A percentile compares a stretch with the other conserved stretches of the same genome.
phyloP scores from a whole-genome alignment of 2,329 filamentous ascomycete genomes.

The Penicillium frequentans region DNA sequence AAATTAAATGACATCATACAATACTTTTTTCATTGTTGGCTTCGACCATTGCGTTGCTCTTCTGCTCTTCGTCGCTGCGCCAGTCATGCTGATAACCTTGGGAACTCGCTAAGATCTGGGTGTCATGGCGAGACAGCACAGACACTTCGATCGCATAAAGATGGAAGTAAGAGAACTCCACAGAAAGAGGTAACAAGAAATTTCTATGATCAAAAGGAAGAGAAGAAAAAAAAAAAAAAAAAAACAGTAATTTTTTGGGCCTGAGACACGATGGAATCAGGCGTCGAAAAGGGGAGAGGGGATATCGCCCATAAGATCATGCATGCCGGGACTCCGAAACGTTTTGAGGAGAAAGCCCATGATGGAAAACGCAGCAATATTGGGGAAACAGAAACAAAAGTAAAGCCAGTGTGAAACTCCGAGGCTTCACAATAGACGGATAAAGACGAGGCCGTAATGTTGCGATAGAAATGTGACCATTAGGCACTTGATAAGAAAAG shows the following conservation, averaged over 20 bases:
- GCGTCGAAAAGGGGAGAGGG: conserved; percentile 23
- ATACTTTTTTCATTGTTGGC: conserved; percentile 19
- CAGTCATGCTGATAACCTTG: conserved; percentile 23
- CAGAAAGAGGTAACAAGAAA: conserved; percentile 15
- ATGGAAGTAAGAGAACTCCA: conserved; percentile 7
- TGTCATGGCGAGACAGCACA: conserved; percentile 6
- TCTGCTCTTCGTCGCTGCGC: conserved; percentile 20
- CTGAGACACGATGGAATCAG: conserved; percentile 30
- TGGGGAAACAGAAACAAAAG: conserved; percentile 9
- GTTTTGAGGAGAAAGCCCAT: conserved; percentile 32
- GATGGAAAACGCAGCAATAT: conserved; percentile 22
- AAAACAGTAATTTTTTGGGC: conserved; percentile 1
- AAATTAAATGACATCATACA: conserved; percentile 14
- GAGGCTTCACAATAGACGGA: conserved; percentile 24
- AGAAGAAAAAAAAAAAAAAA: neutral
- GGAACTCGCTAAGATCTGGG: conserved; percentile 28
- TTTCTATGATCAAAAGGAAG: conserved; percentile 34
- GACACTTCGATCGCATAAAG: conserved; percentile 22
- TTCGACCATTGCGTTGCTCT: conserved; percentile 20
- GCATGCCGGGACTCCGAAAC: conserved; percentile 38
- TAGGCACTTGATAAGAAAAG: conserved; percentile 22
- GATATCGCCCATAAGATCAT: conserved; percentile 35
- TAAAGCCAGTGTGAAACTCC: conserved; percentile 12
- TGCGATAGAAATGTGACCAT: conserved; percentile 20
- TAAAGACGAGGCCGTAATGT: conserved; percentile 23